phyloP scores from a whole-genome alignment of 1,139 yeast genomes.

The Pichia sp. region DNA sequence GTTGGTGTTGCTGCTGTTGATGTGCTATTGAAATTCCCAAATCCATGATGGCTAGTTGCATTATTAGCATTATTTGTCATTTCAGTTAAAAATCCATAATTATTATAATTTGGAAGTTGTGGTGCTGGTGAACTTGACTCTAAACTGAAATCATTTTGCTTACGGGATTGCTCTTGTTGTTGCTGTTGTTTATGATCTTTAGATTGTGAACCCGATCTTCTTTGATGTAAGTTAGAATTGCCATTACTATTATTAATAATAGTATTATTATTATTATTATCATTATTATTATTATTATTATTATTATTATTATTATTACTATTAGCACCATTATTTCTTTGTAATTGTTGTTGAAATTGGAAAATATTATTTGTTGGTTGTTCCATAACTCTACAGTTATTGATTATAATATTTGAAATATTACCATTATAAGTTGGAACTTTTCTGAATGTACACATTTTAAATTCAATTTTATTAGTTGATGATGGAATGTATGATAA shows the following conservation, averaged over 20 bases:
- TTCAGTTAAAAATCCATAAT: conserved; percentile 1
- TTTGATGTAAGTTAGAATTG: background rate
- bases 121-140: background rate
- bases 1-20: background rate
- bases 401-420: conserved; percentile 22
- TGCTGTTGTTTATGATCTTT: conserved; percentile 3
- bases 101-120: background rate
- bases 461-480: conserved; percentile 23
- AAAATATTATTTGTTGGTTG: conserved; percentile 23
- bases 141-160: conserved; percentile 2
- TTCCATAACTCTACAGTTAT: conserved; percentile 27
- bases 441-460: conserved; percentile 28
- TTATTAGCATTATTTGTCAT: background rate
- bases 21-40: background rate
- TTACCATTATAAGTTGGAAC: conserved; percentile 25
- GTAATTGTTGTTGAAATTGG: conserved; percentile 23
- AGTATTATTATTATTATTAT: conserved; percentile 1
- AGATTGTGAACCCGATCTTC: background rate
- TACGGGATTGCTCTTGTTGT: conserved; percentile 6
- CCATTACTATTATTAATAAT: too few species aligned
- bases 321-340: conserved; percentile 7
- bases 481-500: conserved; percentile 19
- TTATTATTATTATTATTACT: too few species aligned
- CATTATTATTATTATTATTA: conserved; percentile 4
- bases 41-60: conserved; percentile 1